Conservation (phyloP, 1,139 yeast species). For the Candida sp. region DNA sequence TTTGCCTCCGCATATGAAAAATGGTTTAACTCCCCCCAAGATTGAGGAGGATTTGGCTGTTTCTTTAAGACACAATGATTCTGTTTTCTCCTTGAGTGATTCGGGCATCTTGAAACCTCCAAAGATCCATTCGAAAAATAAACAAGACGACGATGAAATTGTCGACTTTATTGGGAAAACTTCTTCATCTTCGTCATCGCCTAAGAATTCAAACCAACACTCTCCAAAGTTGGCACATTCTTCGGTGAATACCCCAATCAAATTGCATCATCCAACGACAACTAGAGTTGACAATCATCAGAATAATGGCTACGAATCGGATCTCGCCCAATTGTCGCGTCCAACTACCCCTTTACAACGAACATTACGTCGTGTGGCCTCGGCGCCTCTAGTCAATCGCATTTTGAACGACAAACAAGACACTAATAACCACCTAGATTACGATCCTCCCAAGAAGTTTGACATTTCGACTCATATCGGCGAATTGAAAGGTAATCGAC, state of each 20-base stretch:
- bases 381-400: constrained; percentile 65
- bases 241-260: not conserved
- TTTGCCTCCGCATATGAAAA: constrained; percentile 45
- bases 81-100: constrained; percentile 32
- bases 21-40: constrained; percentile 2
- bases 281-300: not conserved
- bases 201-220: not conserved
- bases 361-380: constrained; percentile 71
- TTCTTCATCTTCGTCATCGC: constrained; percentile 3
- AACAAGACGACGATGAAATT: not conserved
- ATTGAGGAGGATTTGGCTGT: constrained; percentile 24
- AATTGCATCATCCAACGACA: not conserved
- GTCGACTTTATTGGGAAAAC: not conserved
- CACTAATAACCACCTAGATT: constrained; percentile 3
- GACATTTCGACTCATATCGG: constrained; percentile 53
- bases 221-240: constrained; percentile 1
- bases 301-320: not conserved
- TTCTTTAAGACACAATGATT: constrained; percentile 41
- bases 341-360: constrained; percentile 42
- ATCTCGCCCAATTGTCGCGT: constrained; percentile 7
- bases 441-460: constrained; percentile 19
- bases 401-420: constrained; percentile 24
- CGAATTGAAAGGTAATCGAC: constrained; percentile 42
- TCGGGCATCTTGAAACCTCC: constrained; percentile 26
- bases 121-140: constrained; percentile 7